phyloP scores from a whole-genome alignment of 148 eudicot genomes.

The Suaeda aralocaspica region DNA sequence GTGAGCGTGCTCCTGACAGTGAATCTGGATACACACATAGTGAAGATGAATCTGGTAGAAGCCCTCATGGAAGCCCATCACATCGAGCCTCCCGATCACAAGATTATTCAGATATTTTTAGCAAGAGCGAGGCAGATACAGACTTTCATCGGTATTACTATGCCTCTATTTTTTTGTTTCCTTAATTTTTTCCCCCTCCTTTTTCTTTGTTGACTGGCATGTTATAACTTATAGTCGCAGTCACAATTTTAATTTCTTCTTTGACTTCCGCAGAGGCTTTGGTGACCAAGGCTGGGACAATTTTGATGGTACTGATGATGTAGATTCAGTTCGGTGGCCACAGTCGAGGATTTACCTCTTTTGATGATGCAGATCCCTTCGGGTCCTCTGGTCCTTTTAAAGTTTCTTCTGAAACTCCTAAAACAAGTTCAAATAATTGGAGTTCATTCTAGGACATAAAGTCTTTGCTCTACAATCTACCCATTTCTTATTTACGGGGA shows the following conservation, averaged over 20 bases:
- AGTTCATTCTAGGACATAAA: conserved; percentile 48
- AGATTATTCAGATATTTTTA: conserved; percentile 55
- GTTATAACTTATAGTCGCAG: background rate
- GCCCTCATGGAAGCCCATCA: conserved; percentile 67
- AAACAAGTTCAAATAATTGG: conserved; percentile 69
- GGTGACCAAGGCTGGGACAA: conserved; percentile 81
- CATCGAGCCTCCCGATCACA: conserved; percentile 48
- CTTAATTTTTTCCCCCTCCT: background rate
- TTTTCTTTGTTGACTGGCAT: background rate
- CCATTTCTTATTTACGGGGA: background rate
- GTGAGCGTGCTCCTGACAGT: conserved; percentile 41
- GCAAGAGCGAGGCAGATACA: conserved; percentile 68
- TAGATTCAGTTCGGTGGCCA: conserved; percentile 78
- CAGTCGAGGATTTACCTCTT: conserved; percentile 62
- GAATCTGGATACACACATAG: conserved; percentile 66
- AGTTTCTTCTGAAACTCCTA: conserved; percentile 69
- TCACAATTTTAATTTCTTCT: background rate
- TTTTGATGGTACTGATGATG: conserved; percentile 82
- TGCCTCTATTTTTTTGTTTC: no score
- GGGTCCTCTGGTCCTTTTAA: conserved; percentile 89
- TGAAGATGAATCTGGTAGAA: conserved; percentile 75
- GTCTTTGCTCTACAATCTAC: conserved; percentile 1
- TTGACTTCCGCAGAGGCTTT: conserved; percentile 54
- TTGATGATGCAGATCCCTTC: conserved; percentile 84
- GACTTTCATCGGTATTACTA: conserved; percentile 58